Evolutionary conservation across 495 filamentous ascomycete species (phyloP), one percentile per base, ranked within the genome.

Genomic region (Jackrogersella minutella): DNA sequence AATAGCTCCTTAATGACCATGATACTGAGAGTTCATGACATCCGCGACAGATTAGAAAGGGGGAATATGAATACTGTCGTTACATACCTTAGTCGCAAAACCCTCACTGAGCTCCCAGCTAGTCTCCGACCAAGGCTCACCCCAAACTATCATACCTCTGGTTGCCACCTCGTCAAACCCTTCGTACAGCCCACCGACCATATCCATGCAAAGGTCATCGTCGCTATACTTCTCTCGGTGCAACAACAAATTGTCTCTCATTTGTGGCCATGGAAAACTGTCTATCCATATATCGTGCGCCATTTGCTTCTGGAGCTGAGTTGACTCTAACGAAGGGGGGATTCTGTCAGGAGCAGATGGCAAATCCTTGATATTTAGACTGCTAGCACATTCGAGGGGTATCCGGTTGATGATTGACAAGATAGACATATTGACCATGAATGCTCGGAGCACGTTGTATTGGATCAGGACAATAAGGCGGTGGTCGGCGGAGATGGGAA

Each of bases 41-140:
- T n/a, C n/a, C n/a, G n/a, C n/a, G n/a, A n/a, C n/a, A n/a, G n/a
- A n/a, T n/a, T n/a, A n/a, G n/a, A n/a, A n/a, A n/a, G n/a, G n/a
- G n/a, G n/a, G n/a, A n/a, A n/a, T n/a, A n/a, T n/a, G n/a, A n/a
- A n/a, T n/a, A n/a, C n/a, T n/a, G n/a, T n/a, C n/a, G n/a, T n/a
- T n/a, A n/a, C n/a, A n/a, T n/a, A n/a, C n/a, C 24, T 83, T 83
- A 55, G 74, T 76, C 22, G 81, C 46, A 65, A 86, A 86, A 0
- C 71, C 64, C 64, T 83, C 81, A 0, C 77, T 81, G 13, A 85
- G 65, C 65, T 85, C 82, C 82, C 83, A 86, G 28, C 75, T 80
- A 2, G 64, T 62, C 31, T 76, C 74, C 62, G 78, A 75, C 74
- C 79, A 79, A 0, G 83, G 80, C 33, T 84, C 80, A 7, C 82